Conservation (phyloP, 2,329 filamentous ascomycete genomes). For the Diplocarpon rosae region DNA sequence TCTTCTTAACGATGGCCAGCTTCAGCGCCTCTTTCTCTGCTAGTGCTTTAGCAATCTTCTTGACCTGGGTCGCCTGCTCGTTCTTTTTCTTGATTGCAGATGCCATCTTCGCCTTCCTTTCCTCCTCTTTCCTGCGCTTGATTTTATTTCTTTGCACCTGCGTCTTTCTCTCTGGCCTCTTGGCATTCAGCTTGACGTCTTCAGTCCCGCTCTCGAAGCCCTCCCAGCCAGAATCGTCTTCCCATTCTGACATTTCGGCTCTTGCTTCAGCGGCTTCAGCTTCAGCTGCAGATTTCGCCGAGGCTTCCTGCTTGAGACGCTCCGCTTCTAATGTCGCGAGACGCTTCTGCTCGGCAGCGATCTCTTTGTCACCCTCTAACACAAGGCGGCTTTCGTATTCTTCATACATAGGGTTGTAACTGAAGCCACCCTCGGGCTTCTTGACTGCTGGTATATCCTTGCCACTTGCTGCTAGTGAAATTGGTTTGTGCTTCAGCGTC, state of each 20-base stretch:
- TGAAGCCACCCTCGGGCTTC: constrained; percentile 71
- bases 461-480: constrained; percentile 73
- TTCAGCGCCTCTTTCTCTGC: constrained; percentile 44
- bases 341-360: constrained; percentile 68
- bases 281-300: constrained; percentile 58
- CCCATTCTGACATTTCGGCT: constrained; percentile 57
- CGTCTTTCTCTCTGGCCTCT: constrained; percentile 76
- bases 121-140: constrained; percentile 79
- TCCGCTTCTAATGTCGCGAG: constrained; percentile 57
- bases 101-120: constrained; percentile 65
- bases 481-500: constrained; percentile 64
- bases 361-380: constrained; percentile 65
- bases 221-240: constrained; percentile 88
- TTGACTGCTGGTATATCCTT: constrained; percentile 69
- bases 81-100: constrained; percentile 62
- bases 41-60: constrained; percentile 56
- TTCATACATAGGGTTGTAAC: constrained; percentile 82
- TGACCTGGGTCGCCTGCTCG: constrained; percentile 60
- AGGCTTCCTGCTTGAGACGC: constrained; percentile 53
- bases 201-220: constrained; percentile 75
- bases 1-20: constrained; percentile 33
- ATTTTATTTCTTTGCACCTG: constrained; percentile 77
- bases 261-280: constrained; percentile 63
- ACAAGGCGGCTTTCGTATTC: constrained; percentile 74
- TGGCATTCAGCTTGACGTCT: constrained; percentile 52